A percentile compares a stretch with the other conserved stretches of the same genome.
Evolutionary conservation across 192 early-diverging fungal genomes (phyloP).

Genomic region (Haplosporangium gracile): DNA sequence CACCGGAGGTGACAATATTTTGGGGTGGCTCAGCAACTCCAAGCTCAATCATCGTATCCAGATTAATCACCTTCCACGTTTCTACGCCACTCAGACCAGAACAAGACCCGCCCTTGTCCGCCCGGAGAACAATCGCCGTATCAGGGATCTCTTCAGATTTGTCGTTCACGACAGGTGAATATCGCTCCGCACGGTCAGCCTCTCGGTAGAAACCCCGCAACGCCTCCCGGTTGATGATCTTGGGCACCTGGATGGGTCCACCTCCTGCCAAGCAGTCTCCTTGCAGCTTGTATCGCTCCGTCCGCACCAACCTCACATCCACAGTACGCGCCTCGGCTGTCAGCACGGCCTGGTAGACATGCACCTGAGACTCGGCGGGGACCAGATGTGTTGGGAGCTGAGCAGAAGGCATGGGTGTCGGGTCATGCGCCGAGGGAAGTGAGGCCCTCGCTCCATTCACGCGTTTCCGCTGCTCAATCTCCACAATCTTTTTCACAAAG

Average conservation of each 20-base stretch:
- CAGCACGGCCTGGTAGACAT: slow-evolving; percentile 37
- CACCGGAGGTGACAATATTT: neutral
- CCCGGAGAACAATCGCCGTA: neutral
- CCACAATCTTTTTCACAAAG: slow-evolving; percentile 1
- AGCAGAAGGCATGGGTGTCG: slow-evolving; percentile 13
- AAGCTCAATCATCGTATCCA: neutral
- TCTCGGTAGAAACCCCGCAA: slow-evolving; percentile 39
- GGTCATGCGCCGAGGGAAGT: neutral
- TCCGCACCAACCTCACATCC: slow-evolving; percentile 25
- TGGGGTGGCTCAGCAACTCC: neutral
- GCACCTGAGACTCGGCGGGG: slow-evolving; percentile 35
- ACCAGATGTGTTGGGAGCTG: slow-evolving; percentile 29
- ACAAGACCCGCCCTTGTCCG: neutral
- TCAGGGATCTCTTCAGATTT: neutral
- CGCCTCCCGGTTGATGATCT: slow-evolving; percentile 17
- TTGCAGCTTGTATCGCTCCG: slow-evolving; percentile 39
- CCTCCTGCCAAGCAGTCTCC: slow-evolving; percentile 34
- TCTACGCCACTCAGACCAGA: neutral
- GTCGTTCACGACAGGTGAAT: neutral
- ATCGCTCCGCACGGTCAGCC: neutral
- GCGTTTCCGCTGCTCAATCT: neutral
- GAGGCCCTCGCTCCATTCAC: neutral
- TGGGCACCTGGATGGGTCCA: slow-evolving; percentile 28
- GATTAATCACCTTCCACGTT: neutral
- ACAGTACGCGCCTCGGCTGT: slow-evolving; percentile 25